A percentile compares a stretch with the other conserved stretches of the same genome.
phyloP scores from a whole-genome alignment of 306 rosid species.

The Prunus davidiana region DNA sequence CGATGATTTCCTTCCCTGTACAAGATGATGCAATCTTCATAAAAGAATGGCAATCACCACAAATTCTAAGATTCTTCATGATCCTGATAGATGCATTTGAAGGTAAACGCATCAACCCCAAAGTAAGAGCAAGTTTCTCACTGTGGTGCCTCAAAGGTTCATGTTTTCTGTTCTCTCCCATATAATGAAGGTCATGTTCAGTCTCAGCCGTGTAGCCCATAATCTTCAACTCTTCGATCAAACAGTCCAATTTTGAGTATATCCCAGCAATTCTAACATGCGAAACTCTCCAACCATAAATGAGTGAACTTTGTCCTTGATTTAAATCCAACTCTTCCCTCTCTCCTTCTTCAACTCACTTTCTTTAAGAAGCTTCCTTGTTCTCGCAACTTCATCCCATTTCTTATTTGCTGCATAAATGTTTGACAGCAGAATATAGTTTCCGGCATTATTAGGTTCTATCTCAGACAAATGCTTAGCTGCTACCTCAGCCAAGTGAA shows the following conservation, averaged over 20 bases:
- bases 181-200: conserved; percentile 58
- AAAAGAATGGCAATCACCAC: conserved; percentile 87
- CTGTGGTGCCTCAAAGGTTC: conserved; percentile 76
- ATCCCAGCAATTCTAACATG: conserved; percentile 57
- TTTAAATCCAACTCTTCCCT: conserved; percentile 79
- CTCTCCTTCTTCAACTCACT: too few species aligned
- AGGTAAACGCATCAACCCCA: conserved; percentile 75
- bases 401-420: too few species aligned
- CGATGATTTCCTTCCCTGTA: conserved; percentile 54
- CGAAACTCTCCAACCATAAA: conserved; percentile 67
- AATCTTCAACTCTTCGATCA: conserved; percentile 59
- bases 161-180: conserved; percentile 63
- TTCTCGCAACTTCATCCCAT: too few species aligned
- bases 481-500: conserved; percentile 73
- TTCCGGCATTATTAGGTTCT: conserved; percentile 75
- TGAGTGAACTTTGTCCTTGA: conserved; percentile 61
- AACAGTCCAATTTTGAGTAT: conserved; percentile 51
- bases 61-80: conserved; percentile 89
- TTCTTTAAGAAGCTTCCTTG: too few species aligned
- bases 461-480: conserved; percentile 65
- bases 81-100: conserved; percentile 61
- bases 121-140: conserved; percentile 79
- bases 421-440: too few species aligned
- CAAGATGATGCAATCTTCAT: conserved; percentile 63
- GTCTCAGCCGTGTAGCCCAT: conserved; percentile 55